Percentiles rank a stretch among this genome's conserved stretches.
Evolutionary conservation across 352 stramenopile species (phyloP).

Genomic region (Achlya hypogyna): DNA sequence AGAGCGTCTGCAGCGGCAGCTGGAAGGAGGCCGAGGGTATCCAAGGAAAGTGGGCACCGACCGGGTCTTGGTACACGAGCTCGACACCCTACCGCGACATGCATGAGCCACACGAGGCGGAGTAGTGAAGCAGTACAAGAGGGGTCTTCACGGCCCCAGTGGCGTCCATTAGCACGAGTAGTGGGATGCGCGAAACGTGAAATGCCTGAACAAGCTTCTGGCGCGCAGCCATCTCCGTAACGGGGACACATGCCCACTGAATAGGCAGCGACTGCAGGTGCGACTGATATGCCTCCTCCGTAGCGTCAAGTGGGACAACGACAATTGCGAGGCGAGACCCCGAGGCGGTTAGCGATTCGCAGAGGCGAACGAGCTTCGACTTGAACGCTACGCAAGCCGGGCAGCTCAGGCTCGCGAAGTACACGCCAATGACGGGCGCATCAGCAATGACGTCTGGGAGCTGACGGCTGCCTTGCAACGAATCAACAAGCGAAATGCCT

Average conservation of each 20-base stretch:
- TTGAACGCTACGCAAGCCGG: slow-evolving; percentile 42
- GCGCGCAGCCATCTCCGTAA: slow-evolving; percentile 54
- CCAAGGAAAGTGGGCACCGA: slow-evolving; percentile 59
- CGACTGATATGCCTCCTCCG: slow-evolving; percentile 41
- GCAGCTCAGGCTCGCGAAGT: slow-evolving; percentile 50
- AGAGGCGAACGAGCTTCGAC: slow-evolving; percentile 41
- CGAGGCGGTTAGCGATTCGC: slow-evolving; percentile 29
- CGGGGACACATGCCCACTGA: slow-evolving; percentile 65
- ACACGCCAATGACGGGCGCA: slow-evolving; percentile 60
- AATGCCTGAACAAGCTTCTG: slow-evolving; percentile 68
- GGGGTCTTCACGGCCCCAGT: slow-evolving; percentile 57
- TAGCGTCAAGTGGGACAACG: slow-evolving; percentile 63
- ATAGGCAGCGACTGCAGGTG: slow-evolving; percentile 48
- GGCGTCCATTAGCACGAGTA: slow-evolving; percentile 46
- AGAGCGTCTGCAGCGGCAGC: slow-evolving; percentile 40
- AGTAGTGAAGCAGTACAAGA: neutral
- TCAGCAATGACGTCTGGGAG: slow-evolving; percentile 36
- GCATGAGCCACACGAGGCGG: neutral
- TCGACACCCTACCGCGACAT: slow-evolving; percentile 37
- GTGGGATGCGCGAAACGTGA: slow-evolving; percentile 40
- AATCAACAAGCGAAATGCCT: slow-evolving; percentile 56
- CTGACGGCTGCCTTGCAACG: slow-evolving; percentile 55
- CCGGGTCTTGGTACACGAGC: slow-evolving; percentile 52
- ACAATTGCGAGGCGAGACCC: slow-evolving; percentile 59
- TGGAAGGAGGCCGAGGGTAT: slow-evolving; percentile 32